Base-by-base conservation (phyloP, 2,329 filamentous ascomycete genomes). In the Rhynchosporium agropyri region DNA sequence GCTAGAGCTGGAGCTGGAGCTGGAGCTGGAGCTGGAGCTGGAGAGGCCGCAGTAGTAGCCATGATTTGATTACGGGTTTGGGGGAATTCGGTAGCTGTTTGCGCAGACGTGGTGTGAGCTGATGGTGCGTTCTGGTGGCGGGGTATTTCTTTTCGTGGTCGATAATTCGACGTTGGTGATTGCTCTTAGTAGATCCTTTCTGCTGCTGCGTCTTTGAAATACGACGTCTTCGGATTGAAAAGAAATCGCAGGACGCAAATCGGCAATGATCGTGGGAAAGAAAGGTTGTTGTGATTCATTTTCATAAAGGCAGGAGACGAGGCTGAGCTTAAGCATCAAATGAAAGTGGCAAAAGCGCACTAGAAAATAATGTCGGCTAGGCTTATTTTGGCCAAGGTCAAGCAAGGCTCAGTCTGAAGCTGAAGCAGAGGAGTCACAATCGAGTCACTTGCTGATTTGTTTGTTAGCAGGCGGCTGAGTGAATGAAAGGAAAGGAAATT, bases 141-240 rank as follows among this genome's bases (percentile, higher is more conserved):
- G 62, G 54, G 62, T 65, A 45, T 49, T 57, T 62, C n/a, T 12
- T 46, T 31, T 12, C 12, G 28, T 51, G 40, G 26, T 51, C 12
- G 53, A 42, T n/a, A 29, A 49, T 57, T 50, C 26, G 20, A 12
- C 53, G 12, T 48, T 13, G 3, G 8, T 28, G 48, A 28, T 50
- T 45, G 29, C 26, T 10, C n/a, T 58, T 58, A 20, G 36, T n/a
- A 38, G 26, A 9, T 58, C 45, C 48, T 26, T 40, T 13, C 40
- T 60, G 57, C 28, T 28, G 3, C 43, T 73, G 71, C 71, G 70
- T 69, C 69, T 70, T 68, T 43, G 28, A 66, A 71, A 73, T 73
- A 72, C 62, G 71, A 71, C 70, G 71, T 62, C 71, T 73, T 73
- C 70, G 58, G 49, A 72, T 20, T 61, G 53, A 69, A 70, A 58